A percentile compares a stretch with the other conserved stretches of the same genome.
phyloP scores from a whole-genome alignment of 2,329 filamentous ascomycete species.

The Chalara sp. region DNA sequence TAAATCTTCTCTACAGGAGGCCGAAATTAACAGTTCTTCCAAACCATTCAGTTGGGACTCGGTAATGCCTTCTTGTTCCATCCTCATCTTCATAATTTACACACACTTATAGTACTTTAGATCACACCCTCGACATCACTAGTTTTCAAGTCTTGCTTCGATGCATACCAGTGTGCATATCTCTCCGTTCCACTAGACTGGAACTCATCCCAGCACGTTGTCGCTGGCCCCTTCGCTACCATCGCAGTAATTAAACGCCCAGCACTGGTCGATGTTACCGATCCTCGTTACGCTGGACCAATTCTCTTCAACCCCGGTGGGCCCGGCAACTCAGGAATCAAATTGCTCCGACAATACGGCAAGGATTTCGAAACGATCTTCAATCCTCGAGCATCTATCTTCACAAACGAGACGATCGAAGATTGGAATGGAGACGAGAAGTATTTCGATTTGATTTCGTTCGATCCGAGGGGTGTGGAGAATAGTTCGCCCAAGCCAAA shows the following conservation, averaged over 20 bases:
- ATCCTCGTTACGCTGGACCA: constrained; percentile 30
- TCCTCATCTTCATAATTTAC: too few species aligned
- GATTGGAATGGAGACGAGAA: constrained; percentile 8
- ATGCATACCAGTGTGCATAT: constrained; percentile 32
- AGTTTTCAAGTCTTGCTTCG: constrained; percentile 29
- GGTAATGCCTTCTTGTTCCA: too few species aligned
- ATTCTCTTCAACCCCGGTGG: constrained; percentile 33
- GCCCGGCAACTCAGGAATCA: constrained; percentile 31
- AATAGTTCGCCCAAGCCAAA: constrained; percentile 26
- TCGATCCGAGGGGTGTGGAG: constrained; percentile 35
- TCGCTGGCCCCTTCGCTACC: constrained; percentile 20
- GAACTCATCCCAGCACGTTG: constrained; percentile 18
- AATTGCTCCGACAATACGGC: constrained; percentile 20
- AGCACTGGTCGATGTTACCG: constrained; percentile 29
- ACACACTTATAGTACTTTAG: constrained; percentile 1
- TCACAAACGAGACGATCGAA: neutral
- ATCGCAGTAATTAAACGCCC: constrained; percentile 34
- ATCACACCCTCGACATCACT: constrained; percentile 13
- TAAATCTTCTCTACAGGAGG: too few species aligned
- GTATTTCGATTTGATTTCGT: constrained; percentile 33
- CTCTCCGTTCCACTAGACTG: constrained; percentile 35
- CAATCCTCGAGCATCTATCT: too few species aligned
- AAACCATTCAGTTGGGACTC: too few species aligned
- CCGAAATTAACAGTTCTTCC: too few species aligned
- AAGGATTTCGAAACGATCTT: constrained; percentile 19